Conservation (phyloP, 495 filamentous ascomycete species). For the Neurospora sp. region DNA sequence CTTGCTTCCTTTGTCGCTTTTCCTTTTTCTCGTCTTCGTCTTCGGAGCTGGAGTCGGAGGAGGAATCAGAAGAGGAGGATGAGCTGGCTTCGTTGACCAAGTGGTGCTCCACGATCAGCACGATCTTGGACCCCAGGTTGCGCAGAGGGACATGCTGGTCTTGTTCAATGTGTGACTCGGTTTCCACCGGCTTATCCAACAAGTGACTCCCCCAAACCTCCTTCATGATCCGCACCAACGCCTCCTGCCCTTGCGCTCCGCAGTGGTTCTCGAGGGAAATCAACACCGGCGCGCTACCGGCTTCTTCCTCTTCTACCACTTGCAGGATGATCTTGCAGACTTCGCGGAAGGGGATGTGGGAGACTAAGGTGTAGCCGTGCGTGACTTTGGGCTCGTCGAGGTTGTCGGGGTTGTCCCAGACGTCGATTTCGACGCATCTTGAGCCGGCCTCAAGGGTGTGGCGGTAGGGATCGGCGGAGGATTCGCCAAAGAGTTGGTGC, state of each 20-base stretch:
- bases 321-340: conserved; percentile 44
- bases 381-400: conserved; percentile 44
- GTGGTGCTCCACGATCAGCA: conserved; percentile 46
- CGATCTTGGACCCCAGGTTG: conserved; percentile 41
- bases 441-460: conserved; percentile 38
- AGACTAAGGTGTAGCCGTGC: conserved; percentile 45
- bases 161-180: conserved; percentile 26
- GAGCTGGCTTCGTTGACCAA: conserved; percentile 33
- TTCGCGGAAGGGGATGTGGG: conserved; percentile 41
- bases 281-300: conserved; percentile 36
- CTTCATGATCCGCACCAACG: conserved; percentile 43
- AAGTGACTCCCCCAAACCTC: conserved; percentile 43
- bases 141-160: conserved; percentile 32
- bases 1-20: conserved; percentile 12
- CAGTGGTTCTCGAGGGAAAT: conserved; percentile 48
- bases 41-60: neutral
- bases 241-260: conserved; percentile 30
- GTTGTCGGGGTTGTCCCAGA: conserved; percentile 41
- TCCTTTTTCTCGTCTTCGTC: conserved; percentile 30
- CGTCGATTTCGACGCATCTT: conserved; percentile 49
- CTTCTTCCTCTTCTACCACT: conserved; percentile 30
- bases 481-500: conserved; percentile 41
- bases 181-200: conserved; percentile 34
- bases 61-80: conserved; percentile 15
- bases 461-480: conserved; percentile 38